phyloP scores from a whole-genome alignment of 2,329 filamentous ascomycete species.

The Colletotrichum nymphaeae region DNA sequence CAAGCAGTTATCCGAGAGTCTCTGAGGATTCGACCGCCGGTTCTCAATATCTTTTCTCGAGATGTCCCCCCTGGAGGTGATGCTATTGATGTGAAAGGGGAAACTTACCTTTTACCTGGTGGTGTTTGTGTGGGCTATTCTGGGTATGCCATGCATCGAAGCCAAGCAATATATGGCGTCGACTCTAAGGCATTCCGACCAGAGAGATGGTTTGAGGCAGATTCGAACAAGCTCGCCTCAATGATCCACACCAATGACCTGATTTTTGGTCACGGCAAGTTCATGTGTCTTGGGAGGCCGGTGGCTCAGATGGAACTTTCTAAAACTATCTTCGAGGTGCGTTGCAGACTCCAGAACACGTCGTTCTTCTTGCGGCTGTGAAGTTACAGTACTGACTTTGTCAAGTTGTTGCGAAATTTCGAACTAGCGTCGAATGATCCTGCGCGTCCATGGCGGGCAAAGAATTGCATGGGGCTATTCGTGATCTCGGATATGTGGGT shows the following conservation, averaged over 20 bases:
- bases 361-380: too few species aligned
- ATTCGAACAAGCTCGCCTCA: constrained; percentile 43
- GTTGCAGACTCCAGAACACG: constrained; percentile 3
- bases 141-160: constrained; percentile 70
- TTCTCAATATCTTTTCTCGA: constrained; percentile 39
- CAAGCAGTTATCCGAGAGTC: constrained; percentile 51
- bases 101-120: constrained; percentile 54
- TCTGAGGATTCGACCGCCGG: constrained; percentile 43
- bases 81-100: constrained; percentile 30
- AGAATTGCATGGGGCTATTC: constrained; percentile 43
- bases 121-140: constrained; percentile 70
- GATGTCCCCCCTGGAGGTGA: constrained; percentile 39
- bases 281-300: constrained; percentile 30
- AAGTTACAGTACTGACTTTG: too few species aligned
- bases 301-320: constrained; percentile 32
- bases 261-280: constrained; percentile 32
- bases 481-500: constrained; percentile 48
- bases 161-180: constrained; percentile 65
- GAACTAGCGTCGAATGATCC: constrained; percentile 43
- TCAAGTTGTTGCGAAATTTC: constrained; percentile 44
- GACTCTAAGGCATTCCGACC: constrained; percentile 67
- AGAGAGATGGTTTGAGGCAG: constrained; percentile 64
- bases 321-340: constrained; percentile 49
- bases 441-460: constrained; percentile 41
- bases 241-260: constrained; percentile 32